Percentiles rank a stretch among this genome's conserved stretches.
Evolutionary conservation across 495 filamentous ascomycete genomes (phyloP).

Genomic region (Pyronema domesticum): DNA sequence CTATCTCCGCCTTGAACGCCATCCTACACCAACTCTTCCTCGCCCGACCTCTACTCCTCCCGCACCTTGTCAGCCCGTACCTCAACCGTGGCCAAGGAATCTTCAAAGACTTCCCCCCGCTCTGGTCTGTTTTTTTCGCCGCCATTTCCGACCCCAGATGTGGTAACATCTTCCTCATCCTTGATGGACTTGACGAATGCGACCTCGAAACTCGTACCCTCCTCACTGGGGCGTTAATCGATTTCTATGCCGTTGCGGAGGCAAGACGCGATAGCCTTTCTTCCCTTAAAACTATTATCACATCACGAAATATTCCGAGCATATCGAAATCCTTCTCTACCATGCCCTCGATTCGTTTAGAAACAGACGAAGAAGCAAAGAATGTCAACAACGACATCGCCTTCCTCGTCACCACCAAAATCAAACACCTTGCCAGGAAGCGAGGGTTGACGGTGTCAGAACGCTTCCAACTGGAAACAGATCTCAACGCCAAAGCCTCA

Average conservation of each 20-base stretch:
- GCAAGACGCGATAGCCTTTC: background rate
- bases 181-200: conserved; percentile 1
- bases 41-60: background rate
- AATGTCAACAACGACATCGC: background rate
- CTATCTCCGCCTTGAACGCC: background rate
- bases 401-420: background rate
- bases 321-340: background rate
- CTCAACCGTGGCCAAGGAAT: background rate
- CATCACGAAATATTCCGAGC: background rate
- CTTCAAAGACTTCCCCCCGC: background rate
- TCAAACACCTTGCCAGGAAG: background rate
- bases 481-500: background rate
- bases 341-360: background rate
- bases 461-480: background rate
- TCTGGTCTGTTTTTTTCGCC: background rate
- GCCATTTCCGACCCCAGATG: background rate
- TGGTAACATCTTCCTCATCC: background rate
- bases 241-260: background rate
- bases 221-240: background rate
- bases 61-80: background rate
- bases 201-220: background rate
- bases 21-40: background rate
- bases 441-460: background rate
- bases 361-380: background rate
- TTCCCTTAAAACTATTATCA: background rate